A percentile compares a stretch with the other conserved stretches of the same genome.
Conservation (phyloP, 2,329 filamentous ascomycete genomes). For the Nigrograna mackinnonii region DNA sequence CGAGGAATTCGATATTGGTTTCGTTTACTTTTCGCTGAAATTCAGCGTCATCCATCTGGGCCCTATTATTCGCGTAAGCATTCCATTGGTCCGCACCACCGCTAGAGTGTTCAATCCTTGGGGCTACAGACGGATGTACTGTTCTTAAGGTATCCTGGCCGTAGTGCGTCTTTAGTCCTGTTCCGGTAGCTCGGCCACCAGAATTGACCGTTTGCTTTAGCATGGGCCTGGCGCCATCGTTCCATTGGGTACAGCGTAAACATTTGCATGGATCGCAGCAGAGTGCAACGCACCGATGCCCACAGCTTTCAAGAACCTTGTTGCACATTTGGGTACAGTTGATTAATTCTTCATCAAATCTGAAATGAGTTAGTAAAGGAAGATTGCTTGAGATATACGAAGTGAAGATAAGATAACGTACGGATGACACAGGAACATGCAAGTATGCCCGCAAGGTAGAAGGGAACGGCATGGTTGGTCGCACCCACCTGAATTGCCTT, state of each 20-base stretch:
- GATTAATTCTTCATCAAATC: constrained; percentile 29
- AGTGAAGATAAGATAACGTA: constrained; percentile 17
- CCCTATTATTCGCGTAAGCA: constrained; percentile 20
- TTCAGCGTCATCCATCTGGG: constrained; percentile 22
- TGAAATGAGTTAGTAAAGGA: constrained; percentile 5
- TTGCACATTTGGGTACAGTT: constrained; percentile 37
- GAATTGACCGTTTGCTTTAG: no score
- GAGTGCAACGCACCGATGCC: constrained; percentile 28
- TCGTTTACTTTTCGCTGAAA: no score
- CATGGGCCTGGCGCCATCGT: constrained; percentile 24
- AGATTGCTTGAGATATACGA: background rate
- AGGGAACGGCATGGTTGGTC: constrained; percentile 24
- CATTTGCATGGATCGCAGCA: constrained; percentile 37
- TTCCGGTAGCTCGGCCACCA: background rate
- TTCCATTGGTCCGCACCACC: constrained; percentile 13
- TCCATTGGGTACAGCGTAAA: constrained; percentile 24
- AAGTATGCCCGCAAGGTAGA: constrained; percentile 38
- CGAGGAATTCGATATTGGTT: no score
- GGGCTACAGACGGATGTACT: background rate
- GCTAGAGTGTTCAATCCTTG: background rate
- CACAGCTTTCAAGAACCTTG: constrained; percentile 23
- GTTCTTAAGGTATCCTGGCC: background rate
- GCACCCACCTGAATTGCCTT: constrained; percentile 33
- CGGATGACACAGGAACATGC: constrained; percentile 38
- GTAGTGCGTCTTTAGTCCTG: background rate